Base-by-base conservation (phyloP, 768 basidiomycete species). In the Kwoniella pini region DNA sequence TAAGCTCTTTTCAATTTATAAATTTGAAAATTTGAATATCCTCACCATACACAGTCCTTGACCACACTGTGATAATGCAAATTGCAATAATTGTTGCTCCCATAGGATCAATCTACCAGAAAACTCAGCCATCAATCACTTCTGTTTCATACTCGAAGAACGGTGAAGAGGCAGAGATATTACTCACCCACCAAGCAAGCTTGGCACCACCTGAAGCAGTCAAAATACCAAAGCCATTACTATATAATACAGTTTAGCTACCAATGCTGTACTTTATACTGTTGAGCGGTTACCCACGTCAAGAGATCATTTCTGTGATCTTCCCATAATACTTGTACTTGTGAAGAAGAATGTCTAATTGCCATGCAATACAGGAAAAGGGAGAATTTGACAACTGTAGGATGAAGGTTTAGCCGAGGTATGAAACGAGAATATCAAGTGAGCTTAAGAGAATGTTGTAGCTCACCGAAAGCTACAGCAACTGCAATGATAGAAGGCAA, bases 251-350 rank as follows among this genome's bases (percentile, higher is more conserved):
- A 65, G 55, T 24, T 42, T 12, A 42, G 40, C 40, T 11, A 9
- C 9, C 19, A 49, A 10, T 7, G 26, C 7, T 6, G 54, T 6
- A 27, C 17, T 9, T 22, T 4, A 27, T 19, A 45, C 11, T 38
- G 12, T 12, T 2, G 13, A 24, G 54, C 9, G 17, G 33, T 36
- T 88, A 24, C 83, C 81, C 70, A 92, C 74, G 91, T 86, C 74
- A 85, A 89, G n/a, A 92, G 75, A 71, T 95, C 95, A 70, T 93
- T 97, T 67, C 94, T 83, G 66, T 97, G 94, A 74, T 98, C 95
- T 77, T 96, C 90, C 92, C 91, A 97, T 27, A 96, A 83, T n/a
- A 96, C 85, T 45, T 85, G 85, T 2, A 99, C 95, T 79, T 99
- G 96, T 69, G 90, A 93, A 5, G 89, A 92, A 64, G 84, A 85